phyloP scores from a whole-genome alignment of 352 stramenopile genomes.

The Blastocystis sp. region DNA sequence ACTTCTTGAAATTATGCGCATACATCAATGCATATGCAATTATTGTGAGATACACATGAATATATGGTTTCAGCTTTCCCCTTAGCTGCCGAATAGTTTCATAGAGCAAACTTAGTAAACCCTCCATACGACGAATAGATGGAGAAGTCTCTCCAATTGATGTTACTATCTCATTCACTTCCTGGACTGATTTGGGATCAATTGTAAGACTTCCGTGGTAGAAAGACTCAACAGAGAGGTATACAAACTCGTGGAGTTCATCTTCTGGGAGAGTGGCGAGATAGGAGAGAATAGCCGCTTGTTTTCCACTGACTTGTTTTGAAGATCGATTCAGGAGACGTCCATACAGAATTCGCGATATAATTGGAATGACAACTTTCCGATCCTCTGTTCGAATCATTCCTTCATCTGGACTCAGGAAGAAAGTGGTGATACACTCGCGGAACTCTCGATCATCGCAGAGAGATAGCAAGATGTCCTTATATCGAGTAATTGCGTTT shows the following conservation, averaged over 20 bases:
- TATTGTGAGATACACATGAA: neutral
- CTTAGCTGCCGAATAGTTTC: neutral
- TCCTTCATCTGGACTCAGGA: neutral
- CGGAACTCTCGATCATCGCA: slow-evolving; percentile 9
- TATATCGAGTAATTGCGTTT: neutral
- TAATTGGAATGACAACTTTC: neutral
- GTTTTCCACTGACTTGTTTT: neutral
- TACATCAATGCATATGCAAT: neutral
- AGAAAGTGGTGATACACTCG: slow-evolving; percentile 42
- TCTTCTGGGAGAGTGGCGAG: neutral
- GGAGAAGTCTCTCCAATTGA: neutral
- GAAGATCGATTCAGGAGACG: neutral
- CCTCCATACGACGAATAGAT: neutral
- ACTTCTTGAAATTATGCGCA: neutral
- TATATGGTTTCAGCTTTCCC: neutral
- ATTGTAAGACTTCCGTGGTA: neutral
- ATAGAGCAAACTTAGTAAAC: neutral
- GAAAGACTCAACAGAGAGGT: neutral
- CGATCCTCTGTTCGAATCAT: slow-evolving; percentile 29
- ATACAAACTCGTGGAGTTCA: neutral
- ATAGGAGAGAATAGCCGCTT: neutral
- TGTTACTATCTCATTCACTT: neutral
- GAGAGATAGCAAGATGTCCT: neutral
- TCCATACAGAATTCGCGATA: slow-evolving; percentile 11
- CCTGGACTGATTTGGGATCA: neutral